These are phyloP conservation scores for Chlamydomonas sp. DNA, from an alignment of 139 green algal genomes.

Conservation along the genomic window DNA sequence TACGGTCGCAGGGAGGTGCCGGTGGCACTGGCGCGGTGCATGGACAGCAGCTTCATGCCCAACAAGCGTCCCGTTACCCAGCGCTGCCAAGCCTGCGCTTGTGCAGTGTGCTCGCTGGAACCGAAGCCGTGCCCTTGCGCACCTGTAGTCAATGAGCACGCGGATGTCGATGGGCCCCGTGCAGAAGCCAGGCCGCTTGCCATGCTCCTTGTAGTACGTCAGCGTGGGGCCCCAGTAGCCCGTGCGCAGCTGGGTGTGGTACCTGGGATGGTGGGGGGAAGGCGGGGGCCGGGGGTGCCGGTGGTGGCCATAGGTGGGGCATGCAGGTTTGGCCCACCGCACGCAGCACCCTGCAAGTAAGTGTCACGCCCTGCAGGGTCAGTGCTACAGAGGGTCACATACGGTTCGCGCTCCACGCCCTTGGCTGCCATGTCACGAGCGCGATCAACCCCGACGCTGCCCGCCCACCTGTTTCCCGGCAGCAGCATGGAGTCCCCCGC, in stretches of 20 bases:
- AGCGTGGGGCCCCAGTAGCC: conserved; percentile 30
- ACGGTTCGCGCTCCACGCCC: too few relatives aligned
- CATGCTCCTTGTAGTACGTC: background rate
- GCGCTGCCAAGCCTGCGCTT: too few relatives aligned
- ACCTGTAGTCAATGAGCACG: conserved; percentile 29
- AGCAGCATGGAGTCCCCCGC: conserved; percentile 56
- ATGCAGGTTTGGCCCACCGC: too few relatives aligned
- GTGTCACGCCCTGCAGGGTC: too few relatives aligned
- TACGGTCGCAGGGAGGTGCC: background rate
- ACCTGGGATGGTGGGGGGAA: background rate
- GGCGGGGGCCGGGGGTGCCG: too few relatives aligned
- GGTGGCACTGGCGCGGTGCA: background rate
- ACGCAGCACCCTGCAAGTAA: too few relatives aligned
- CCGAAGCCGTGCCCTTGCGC: background rate
- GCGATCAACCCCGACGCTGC: background rate
- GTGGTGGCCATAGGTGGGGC: too few relatives aligned
- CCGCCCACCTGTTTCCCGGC: conserved; percentile 34
- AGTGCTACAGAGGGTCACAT: too few relatives aligned
- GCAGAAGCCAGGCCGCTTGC: background rate
- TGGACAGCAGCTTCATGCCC: background rate
- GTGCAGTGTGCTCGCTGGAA: too few relatives aligned
- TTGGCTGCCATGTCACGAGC: too few relatives aligned
- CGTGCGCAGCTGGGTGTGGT: conserved; percentile 27
- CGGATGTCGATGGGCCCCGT: conserved; percentile 37
- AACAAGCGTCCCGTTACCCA: too few relatives aligned